Percentiles rank a stretch among this genome's conserved stretches.
Evolutionary conservation across 495 filamentous ascomycete species (phyloP).

Genomic region (Immersiella caudata): DNA sequence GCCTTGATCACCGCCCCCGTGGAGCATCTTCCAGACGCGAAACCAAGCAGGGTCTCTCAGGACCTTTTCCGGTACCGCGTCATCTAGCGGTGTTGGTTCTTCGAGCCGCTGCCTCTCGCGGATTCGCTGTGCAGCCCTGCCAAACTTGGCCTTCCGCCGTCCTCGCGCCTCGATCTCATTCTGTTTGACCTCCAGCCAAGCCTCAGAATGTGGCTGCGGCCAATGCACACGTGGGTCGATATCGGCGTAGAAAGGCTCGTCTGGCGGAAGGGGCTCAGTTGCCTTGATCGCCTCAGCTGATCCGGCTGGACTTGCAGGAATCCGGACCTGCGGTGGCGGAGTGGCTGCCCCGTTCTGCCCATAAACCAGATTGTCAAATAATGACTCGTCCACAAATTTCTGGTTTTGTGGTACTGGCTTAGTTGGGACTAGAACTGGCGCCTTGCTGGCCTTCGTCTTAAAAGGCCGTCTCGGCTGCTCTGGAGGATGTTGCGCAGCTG

Average conservation of each 20-base stretch:
- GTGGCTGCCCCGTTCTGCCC: background rate
- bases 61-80: slow-evolving; percentile 35
- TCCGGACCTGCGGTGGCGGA: background rate
- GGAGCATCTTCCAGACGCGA: slow-evolving; percentile 23
- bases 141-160: slow-evolving; percentile 45
- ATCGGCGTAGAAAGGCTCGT: slow-evolving; percentile 31
- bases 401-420: background rate
- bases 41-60: slow-evolving; percentile 35
- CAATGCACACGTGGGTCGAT: slow-evolving; percentile 52
- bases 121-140: slow-evolving; percentile 41
- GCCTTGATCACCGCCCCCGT: slow-evolving; percentile 13
- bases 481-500: background rate
- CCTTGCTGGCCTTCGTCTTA: background rate
- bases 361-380: background rate
- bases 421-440: background rate
- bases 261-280: slow-evolving; percentile 6
- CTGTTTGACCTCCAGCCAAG: slow-evolving; percentile 46
- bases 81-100: slow-evolving; percentile 24
- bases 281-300: slow-evolving; percentile 5
- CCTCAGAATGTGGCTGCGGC: slow-evolving; percentile 38
- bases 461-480: background rate
- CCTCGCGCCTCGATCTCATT: slow-evolving; percentile 47
- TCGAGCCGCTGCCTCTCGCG: slow-evolving; percentile 33
- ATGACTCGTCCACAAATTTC: background rate
- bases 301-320: background rate